Evolutionary conservation across 441 rosid genomes (phyloP).

Genomic region (Erodium moschatum): DNA sequence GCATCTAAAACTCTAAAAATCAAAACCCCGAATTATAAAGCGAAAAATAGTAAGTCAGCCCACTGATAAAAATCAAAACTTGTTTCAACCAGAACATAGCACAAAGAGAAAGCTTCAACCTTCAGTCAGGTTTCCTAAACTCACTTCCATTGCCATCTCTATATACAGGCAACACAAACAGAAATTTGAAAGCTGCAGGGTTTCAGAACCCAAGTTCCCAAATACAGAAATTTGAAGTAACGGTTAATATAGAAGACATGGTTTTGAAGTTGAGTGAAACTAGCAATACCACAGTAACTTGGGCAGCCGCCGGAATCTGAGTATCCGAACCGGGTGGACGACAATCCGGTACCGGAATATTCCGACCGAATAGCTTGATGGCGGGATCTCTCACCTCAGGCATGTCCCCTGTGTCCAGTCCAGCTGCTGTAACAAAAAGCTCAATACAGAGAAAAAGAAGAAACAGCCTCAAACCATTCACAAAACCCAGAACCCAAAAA

Average conservation of each 20-base stretch:
- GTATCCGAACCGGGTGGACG: background rate
- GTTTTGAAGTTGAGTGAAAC: background rate
- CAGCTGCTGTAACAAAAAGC: too few species aligned
- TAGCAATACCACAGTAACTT: too few species aligned
- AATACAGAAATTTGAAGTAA: background rate
- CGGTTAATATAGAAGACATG: background rate
- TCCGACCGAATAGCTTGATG: constrained; percentile 3
- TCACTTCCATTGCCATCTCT: background rate
- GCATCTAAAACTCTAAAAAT: too few species aligned
- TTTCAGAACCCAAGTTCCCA: background rate
- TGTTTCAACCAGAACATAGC: background rate
- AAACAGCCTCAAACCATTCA: too few species aligned
- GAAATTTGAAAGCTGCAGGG: too few species aligned
- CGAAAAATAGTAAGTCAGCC: background rate
- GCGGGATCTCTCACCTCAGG: background rate
- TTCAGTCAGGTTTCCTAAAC: background rate
- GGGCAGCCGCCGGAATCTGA: background rate
- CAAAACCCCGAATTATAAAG: background rate
- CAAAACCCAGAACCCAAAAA: too few species aligned
- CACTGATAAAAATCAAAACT: background rate
- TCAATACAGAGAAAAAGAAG: too few species aligned
- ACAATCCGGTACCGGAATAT: background rate
- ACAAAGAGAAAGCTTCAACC: background rate
- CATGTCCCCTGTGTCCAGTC: too few species aligned
- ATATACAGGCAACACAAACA: background rate